Conservation (phyloP, 441 rosid genomes). For the Aleurites moluccanus region DNA sequence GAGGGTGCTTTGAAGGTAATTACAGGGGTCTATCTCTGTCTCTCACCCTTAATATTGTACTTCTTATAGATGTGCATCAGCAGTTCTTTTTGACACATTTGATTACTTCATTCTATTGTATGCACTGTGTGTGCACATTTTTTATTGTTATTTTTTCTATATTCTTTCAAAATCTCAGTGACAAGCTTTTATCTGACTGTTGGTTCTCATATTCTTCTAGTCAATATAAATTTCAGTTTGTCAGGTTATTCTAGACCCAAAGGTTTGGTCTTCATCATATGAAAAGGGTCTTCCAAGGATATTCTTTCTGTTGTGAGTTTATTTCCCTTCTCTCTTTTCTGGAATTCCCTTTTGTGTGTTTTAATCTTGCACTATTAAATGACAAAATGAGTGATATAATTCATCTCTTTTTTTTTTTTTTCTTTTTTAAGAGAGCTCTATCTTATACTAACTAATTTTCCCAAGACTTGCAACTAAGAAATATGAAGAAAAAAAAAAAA, state of each 20-base stretch:
- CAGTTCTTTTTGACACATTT: neutral
- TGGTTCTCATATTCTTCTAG: constrained; percentile 38
- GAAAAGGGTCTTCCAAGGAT: constrained; percentile 81
- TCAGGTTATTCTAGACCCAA: constrained; percentile 80
- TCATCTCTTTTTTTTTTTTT: no score
- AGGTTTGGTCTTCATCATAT: constrained; percentile 84
- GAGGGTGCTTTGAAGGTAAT: constrained; percentile 80
- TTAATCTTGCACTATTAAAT: no score
- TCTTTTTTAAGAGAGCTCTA: no score
- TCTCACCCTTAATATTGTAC: constrained; percentile 11
- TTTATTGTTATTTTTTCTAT: neutral
- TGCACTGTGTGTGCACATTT: neutral
- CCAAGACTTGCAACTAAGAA: no score
- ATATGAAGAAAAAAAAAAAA: no score
- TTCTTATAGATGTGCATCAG: constrained; percentile 12
- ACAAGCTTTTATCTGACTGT: constrained; percentile 18
- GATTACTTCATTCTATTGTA: constrained; percentile 17
- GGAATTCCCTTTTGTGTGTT: no score
- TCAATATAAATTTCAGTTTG: constrained; percentile 68
- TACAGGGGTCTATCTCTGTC: constrained; percentile 6
- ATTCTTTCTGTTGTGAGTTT: constrained; percentile 77
- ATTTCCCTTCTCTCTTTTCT: neutral
- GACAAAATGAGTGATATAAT: no score
- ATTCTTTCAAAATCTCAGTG: constrained; percentile 13
- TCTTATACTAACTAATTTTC: no score